A percentile compares a stretch with the other conserved stretches of the same genome.
Evolutionary conservation across 768 basidiomycete species (phyloP).

Genomic region (Lactifluus subvellereus): DNA sequence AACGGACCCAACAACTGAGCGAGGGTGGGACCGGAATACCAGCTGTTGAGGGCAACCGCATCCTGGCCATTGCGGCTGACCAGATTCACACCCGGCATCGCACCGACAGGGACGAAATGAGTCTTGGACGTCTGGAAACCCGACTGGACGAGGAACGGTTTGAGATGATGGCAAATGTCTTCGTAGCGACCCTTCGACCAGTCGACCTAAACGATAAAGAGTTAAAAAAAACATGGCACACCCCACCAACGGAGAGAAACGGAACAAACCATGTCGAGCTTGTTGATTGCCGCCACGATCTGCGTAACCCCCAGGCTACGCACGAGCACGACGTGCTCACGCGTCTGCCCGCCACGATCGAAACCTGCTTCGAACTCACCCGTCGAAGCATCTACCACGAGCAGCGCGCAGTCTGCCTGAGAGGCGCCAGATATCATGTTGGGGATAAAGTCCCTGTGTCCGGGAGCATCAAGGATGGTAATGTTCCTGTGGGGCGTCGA

Average conservation of each 20-base stretch:
- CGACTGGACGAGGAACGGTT: slow-evolving; percentile 78
- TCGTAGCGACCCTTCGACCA: slow-evolving; percentile 84
- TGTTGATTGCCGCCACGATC: slow-evolving; percentile 90
- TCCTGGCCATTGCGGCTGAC: slow-evolving; percentile 44
- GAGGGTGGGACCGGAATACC: slow-evolving; percentile 86
- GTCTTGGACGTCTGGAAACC: slow-evolving; percentile 80
- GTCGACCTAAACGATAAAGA: slow-evolving; percentile 52
- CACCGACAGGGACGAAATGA: slow-evolving; percentile 82
- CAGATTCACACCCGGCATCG: slow-evolving; percentile 86
- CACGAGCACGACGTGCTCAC: slow-evolving; percentile 89
- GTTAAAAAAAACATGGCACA: not conserved
- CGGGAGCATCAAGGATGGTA: slow-evolving; percentile 95
- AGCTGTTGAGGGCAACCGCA: slow-evolving; percentile 45
- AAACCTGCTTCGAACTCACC: slow-evolving; percentile 98
- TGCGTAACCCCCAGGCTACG: slow-evolving; percentile 89
- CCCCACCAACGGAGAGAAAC: not conserved
- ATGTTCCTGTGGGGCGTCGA: slow-evolving; percentile 69
- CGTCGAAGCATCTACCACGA: slow-evolving; percentile 84
- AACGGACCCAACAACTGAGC: slow-evolving; percentile 71
- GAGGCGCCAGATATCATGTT: slow-evolving; percentile 99
- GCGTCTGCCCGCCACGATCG: slow-evolving; percentile 88
- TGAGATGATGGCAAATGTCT: slow-evolving; percentile 68
- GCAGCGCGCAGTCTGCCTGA: slow-evolving; percentile 90
- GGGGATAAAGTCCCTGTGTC: slow-evolving; percentile 96
- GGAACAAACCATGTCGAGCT: slow-evolving; percentile 75